Evolutionary conservation across 441 rosid genomes (phyloP).

Genomic region (Pelargonium citronellum): DNA sequence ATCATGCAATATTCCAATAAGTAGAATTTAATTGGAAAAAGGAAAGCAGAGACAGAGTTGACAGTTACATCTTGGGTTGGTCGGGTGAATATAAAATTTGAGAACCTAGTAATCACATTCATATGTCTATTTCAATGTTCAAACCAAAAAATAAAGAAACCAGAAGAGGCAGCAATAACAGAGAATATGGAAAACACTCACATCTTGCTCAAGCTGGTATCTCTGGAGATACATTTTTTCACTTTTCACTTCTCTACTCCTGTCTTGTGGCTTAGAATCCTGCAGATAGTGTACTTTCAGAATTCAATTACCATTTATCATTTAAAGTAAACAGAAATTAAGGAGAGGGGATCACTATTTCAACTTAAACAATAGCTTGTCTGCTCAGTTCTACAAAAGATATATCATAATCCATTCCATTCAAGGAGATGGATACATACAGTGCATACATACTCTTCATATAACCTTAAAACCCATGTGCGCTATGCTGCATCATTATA

Average conservation of each 20-base stretch:
- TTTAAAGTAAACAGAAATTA: neutral
- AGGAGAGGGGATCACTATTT: neutral
- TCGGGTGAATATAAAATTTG: neutral
- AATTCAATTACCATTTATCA: conserved; percentile 6
- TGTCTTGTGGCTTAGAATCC: conserved; percentile 6
- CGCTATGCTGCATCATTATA: neutral
- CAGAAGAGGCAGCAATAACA: neutral
- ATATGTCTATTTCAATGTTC: neutral
- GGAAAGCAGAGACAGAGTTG: too few species aligned
- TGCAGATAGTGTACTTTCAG: neutral
- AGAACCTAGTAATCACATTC: neutral
- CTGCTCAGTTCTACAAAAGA: neutral
- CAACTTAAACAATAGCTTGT: neutral
- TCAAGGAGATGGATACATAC: neutral
- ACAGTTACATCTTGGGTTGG: too few species aligned
- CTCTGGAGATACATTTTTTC: neutral
- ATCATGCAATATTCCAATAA: neutral
- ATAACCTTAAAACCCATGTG: neutral
- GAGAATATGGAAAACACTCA: conserved; percentile 4
- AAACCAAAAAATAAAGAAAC: neutral
- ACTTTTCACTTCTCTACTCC: conserved; percentile 5
- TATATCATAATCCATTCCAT: too few species aligned
- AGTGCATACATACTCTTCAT: neutral
- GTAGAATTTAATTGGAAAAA: neutral
- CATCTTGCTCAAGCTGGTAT: conserved; percentile 15